Conservation (phyloP, 345 rosid genomes). For the Eutrema yunnanense region DNA sequence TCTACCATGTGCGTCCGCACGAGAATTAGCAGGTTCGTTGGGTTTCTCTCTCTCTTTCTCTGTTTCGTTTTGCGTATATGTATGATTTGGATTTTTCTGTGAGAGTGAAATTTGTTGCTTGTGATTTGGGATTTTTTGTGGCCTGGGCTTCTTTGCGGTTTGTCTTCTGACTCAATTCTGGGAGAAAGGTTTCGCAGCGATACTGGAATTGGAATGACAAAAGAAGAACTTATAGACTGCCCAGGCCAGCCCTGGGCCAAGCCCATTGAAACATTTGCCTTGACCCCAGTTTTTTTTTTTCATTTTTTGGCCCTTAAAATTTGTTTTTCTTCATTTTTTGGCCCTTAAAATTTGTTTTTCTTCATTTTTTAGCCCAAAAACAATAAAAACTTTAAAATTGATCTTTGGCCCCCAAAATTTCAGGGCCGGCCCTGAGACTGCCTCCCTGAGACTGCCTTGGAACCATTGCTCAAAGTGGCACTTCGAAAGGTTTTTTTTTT, state of each 20-base stretch:
- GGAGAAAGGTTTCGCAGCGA: slow-evolving; percentile 45
- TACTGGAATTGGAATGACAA: slow-evolving; percentile 98
- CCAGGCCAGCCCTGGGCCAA: too few species aligned
- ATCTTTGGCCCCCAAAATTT: too few species aligned
- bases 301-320: too few species aligned
- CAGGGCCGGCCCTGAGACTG: too few species aligned
- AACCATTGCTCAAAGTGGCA: slow-evolving; percentile 99
- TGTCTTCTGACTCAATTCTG: background rate
- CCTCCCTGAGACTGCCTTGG: slow-evolving; percentile 99
- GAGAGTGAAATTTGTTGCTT: background rate
- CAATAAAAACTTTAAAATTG: too few species aligned
- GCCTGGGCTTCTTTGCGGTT: background rate
- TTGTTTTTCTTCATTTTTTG: too few species aligned
- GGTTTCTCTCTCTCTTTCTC: background rate
- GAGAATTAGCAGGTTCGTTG: slow-evolving; percentile 37
- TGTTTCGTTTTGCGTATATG: background rate
- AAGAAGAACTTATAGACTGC: slow-evolving; percentile 88
- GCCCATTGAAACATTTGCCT: too few species aligned
- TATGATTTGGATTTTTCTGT: background rate
- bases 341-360: too few species aligned
- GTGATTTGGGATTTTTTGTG: slow-evolving; percentile 15
- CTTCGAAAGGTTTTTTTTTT: slow-evolving; percentile 61
- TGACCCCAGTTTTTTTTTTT: too few species aligned
- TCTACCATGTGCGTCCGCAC: too few species aligned
- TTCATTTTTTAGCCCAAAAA: too few species aligned